phyloP scores from a whole-genome alignment of 257 asterid genomes.

The Phtheirospermum japonicum region DNA sequence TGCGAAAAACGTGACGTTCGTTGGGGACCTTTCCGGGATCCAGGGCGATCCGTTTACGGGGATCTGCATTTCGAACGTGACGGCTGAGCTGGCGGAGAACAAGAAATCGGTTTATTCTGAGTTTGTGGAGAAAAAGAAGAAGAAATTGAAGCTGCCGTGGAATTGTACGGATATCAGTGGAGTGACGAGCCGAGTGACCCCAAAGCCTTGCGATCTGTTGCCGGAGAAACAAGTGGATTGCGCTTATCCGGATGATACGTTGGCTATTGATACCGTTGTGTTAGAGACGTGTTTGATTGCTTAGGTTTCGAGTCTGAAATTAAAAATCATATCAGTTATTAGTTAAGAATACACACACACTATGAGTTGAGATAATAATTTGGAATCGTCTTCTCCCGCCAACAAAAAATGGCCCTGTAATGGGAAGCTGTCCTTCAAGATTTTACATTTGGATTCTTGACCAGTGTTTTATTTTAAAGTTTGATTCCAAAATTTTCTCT shows the following conservation, averaged over 20 bases:
- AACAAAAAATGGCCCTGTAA: no score
- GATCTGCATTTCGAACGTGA: slow-evolving; percentile 56
- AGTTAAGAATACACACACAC: no score
- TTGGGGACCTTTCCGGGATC: slow-evolving; percentile 48
- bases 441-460: no score
- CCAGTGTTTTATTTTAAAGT: no score
- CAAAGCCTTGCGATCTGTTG: slow-evolving; percentile 52
- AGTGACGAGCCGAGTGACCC: slow-evolving; percentile 45
- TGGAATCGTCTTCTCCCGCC: no score
- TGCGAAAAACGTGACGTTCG: slow-evolving; percentile 42
- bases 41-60: slow-evolving; percentile 43
- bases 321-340: no score
- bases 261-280: slow-evolving; percentile 52
- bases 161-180: slow-evolving; percentile 57
- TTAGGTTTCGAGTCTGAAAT: no score
- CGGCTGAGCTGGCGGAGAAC: slow-evolving; percentile 26
- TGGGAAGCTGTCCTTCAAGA: no score
- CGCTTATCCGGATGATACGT: slow-evolving; percentile 44
- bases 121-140: slow-evolving; percentile 7
- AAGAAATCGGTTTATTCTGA: not conserved
- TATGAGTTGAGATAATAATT: no score
- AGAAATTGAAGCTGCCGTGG: slow-evolving; percentile 45
- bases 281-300: slow-evolving; percentile 38
- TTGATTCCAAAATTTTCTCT: no score
- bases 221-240: slow-evolving; percentile 37